These are phyloP conservation scores for Pseudofabraea citricarpa DNA, from an alignment of 2,329 filamentous ascomycete species.

Conservation along the genomic window DNA sequence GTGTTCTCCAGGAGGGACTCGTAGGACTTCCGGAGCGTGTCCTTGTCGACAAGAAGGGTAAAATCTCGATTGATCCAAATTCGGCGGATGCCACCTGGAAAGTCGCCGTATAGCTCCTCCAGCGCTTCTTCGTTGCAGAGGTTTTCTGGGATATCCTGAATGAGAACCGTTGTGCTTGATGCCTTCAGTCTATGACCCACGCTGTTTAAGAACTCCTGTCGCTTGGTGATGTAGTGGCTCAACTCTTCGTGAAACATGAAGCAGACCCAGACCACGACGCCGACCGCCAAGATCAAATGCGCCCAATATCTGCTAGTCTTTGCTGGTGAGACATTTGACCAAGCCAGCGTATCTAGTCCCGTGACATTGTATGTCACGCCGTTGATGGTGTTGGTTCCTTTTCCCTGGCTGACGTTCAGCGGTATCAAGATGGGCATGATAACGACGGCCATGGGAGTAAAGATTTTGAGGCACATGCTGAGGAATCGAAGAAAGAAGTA, in stretches of 20 bases:
- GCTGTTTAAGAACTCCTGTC: constrained; percentile 25
- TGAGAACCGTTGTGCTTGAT: constrained; percentile 26
- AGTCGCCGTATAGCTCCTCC: constrained; percentile 25
- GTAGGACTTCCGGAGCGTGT: constrained; percentile 20
- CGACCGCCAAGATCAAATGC: constrained; percentile 24
- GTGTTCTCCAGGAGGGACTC: constrained; percentile 27
- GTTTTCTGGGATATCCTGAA: constrained; percentile 27
- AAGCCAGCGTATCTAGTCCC: constrained; percentile 26
- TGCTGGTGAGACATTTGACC: constrained; percentile 24
- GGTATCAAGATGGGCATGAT: constrained; percentile 26
- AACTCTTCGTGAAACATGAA: constrained; percentile 27
- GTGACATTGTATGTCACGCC: constrained; percentile 21
- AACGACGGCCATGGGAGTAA: constrained; percentile 22
- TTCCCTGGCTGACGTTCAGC: constrained; percentile 23
- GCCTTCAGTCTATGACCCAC: constrained; percentile 24
- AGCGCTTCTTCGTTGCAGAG: constrained; percentile 23
- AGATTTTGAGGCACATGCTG: constrained; percentile 23
- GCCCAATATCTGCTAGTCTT: constrained; percentile 27
- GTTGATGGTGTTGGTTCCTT: constrained; percentile 15
- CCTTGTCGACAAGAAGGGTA: constrained; percentile 20
- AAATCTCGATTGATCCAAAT: constrained; percentile 29
- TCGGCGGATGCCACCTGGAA: constrained; percentile 23
- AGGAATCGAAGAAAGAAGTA: constrained; percentile 26
- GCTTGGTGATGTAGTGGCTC: constrained; percentile 22
- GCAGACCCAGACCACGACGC: constrained; percentile 24